Evolutionary conservation across 2,329 filamentous ascomycete genomes (phyloP).

Genomic region (Ascochyta pisi): DNA sequence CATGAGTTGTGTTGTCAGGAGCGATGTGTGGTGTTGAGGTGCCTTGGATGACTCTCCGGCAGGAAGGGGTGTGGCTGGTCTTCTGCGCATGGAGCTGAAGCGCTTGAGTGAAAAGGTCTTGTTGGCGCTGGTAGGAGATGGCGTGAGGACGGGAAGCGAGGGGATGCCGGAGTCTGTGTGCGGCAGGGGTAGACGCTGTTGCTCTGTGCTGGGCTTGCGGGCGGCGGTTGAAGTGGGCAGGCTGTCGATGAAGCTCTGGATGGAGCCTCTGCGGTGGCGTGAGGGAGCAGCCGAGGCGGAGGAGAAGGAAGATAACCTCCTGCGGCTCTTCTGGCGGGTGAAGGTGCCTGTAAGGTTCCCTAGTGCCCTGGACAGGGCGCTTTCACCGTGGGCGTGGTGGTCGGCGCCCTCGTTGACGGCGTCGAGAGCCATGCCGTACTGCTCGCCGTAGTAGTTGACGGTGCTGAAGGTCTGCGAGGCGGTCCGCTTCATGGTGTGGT

Average conservation of each 20-base stretch:
- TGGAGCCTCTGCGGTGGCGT: slow-evolving; percentile 38
- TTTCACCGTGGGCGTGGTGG: slow-evolving; percentile 31
- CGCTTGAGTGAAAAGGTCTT: slow-evolving; percentile 40
- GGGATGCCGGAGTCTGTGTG: slow-evolving; percentile 46
- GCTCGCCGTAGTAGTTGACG: slow-evolving; percentile 33
- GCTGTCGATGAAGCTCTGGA: slow-evolving; percentile 36
- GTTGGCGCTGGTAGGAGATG: slow-evolving; percentile 14
- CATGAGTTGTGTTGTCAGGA: slow-evolving; percentile 23
- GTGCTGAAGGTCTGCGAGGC: slow-evolving; percentile 48
- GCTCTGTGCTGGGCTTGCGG: slow-evolving; percentile 31
- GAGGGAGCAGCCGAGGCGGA: slow-evolving; percentile 29
- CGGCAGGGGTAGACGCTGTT: slow-evolving; percentile 34
- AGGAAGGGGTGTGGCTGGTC: slow-evolving; percentile 39
- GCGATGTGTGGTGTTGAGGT: slow-evolving; percentile 9
- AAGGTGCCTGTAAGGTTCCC: slow-evolving; percentile 37
- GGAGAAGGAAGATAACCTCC: slow-evolving; percentile 43
- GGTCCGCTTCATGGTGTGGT: slow-evolving; percentile 46
- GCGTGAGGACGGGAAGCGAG: slow-evolving; percentile 22
- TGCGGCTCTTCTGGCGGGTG: slow-evolving; percentile 44
- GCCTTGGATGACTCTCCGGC: slow-evolving; percentile 27
- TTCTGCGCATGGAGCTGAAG: slow-evolving; percentile 42
- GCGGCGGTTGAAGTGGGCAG: slow-evolving; percentile 23
- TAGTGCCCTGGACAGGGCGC: slow-evolving; percentile 41
- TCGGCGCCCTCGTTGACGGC: slow-evolving; percentile 39
- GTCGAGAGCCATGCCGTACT: slow-evolving; percentile 31